Evolutionary conservation across 2,329 filamentous ascomycete species (phyloP).

Genomic region (Monosporascus sp.): DNA sequence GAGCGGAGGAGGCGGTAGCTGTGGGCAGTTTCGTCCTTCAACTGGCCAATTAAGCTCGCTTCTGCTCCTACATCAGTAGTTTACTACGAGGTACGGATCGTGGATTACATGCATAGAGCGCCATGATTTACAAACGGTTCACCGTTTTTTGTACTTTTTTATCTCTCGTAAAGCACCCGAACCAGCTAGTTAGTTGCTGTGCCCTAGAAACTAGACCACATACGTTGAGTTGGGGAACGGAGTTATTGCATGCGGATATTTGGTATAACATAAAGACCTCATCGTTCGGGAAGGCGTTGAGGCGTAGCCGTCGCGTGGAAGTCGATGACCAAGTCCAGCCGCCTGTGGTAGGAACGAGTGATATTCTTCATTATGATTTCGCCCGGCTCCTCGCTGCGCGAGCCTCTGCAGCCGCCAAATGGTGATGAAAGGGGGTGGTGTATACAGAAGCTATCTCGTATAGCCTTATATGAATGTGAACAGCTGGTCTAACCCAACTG

Average conservation of each 20-base stretch:
- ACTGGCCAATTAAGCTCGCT: too few species aligned
- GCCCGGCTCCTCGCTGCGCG: constrained; percentile 5
- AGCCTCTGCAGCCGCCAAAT: constrained; percentile 1
- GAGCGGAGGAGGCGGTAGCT: not conserved
- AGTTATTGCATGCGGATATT: not conserved
- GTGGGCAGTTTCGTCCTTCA: not conserved
- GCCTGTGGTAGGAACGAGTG: not conserved
- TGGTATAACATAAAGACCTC: not conserved
- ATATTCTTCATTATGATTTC: constrained; percentile 12
- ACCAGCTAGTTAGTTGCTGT: not conserved
- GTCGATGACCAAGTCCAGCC: not conserved
- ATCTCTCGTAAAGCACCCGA: not conserved
- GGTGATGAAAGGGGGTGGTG: constrained; percentile 7
- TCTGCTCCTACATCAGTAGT: too few species aligned
- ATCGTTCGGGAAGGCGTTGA: not conserved
- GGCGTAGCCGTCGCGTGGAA: not conserved
- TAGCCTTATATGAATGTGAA: constrained; percentile 12
- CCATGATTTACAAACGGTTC: not conserved
- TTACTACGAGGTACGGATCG: too few species aligned
- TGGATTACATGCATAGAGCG: not conserved
- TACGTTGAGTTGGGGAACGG: not conserved
- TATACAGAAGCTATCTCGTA: constrained; percentile 13
- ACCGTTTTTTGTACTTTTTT: not conserved
- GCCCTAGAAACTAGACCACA: not conserved
- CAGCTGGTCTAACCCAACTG: constrained; percentile 7